A percentile compares a stretch with the other conserved stretches of the same genome.
Conservation (phyloP, 345 rosid species). For the Stellera chamaejasme region DNA sequence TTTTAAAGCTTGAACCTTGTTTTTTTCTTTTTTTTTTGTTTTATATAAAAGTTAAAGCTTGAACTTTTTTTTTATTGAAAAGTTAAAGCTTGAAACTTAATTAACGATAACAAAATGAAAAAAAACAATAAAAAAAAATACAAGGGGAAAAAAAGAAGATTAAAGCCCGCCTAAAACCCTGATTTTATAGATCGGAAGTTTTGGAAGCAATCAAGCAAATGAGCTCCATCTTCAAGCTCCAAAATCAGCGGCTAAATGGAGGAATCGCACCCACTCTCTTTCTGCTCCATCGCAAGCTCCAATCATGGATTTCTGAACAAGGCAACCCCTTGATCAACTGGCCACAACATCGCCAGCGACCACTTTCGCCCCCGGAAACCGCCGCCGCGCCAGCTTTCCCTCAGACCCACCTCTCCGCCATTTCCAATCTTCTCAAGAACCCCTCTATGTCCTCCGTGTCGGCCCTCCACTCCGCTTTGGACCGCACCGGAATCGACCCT, state of each 20-base stretch:
- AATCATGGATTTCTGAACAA: conserved; percentile 23
- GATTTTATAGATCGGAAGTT: background rate
- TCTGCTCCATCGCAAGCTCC: conserved; percentile 13
- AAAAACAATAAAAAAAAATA: too few relatives aligned
- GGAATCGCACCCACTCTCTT: background rate
- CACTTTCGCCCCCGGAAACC: conserved; percentile 8
- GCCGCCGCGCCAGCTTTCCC: conserved; percentile 17
- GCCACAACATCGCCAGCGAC: conserved; percentile 18
- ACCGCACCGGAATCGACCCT: conserved; percentile 48
- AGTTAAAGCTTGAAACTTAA: too few relatives aligned
- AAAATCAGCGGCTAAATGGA: background rate
- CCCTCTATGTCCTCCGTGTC: conserved; percentile 30
- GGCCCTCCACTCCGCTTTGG: conserved; percentile 41
- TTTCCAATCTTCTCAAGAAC: conserved; percentile 45
- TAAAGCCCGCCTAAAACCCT: conserved; percentile 2
- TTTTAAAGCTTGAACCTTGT: too few relatives aligned
- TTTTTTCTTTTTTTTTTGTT: too few relatives aligned
- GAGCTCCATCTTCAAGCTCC: background rate
- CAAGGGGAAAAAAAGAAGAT: too few relatives aligned
- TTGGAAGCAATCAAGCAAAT: background rate
- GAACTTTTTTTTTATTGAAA: too few relatives aligned
- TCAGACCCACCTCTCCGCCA: conserved; percentile 29
- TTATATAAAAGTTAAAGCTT: too few relatives aligned
- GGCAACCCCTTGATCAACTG: conserved; percentile 29
- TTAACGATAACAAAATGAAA: too few relatives aligned